These are phyloP conservation scores for Pseudogymnoascus sp. DNA, from an alignment of 2,329 filamentous ascomycete genomes.

Conservation along the genomic window DNA sequence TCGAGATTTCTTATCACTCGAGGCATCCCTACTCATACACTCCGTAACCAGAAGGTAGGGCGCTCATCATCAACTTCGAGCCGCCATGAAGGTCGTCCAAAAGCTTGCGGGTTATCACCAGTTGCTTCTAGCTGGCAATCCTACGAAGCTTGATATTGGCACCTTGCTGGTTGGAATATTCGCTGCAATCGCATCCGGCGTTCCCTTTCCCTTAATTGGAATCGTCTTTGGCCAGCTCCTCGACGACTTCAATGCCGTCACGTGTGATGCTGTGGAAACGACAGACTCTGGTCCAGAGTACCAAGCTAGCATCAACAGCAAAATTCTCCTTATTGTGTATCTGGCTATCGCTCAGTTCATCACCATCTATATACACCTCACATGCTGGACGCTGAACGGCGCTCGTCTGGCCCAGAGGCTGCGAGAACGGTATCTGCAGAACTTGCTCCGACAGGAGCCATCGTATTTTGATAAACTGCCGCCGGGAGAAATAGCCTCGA, in stretches of 20 bases:
- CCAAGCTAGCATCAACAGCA: slow-evolving; percentile 43
- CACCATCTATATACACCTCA: slow-evolving; percentile 56
- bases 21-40: neutral
- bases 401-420: slow-evolving; percentile 46
- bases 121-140: slow-evolving; percentile 32
- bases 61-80: slow-evolving; percentile 1
- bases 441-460: slow-evolving; percentile 44
- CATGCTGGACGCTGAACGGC: slow-evolving; percentile 51
- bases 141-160: slow-evolving; percentile 27
- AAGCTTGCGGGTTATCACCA: slow-evolving; percentile 31
- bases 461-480: slow-evolving; percentile 48
- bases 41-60: neutral
- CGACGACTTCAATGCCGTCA: slow-evolving; percentile 50
- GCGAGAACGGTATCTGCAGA: slow-evolving; percentile 44
- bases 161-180: slow-evolving; percentile 33
- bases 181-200: slow-evolving; percentile 46
- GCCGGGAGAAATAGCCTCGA: slow-evolving; percentile 45
- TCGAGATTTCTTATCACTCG: neutral
- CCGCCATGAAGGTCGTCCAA: slow-evolving; percentile 25
- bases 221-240: slow-evolving; percentile 57
- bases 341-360: slow-evolving; percentile 56
- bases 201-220: slow-evolving; percentile 54
- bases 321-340: slow-evolving; percentile 55
- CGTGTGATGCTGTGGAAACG: slow-evolving; percentile 36
- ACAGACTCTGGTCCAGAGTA: slow-evolving; percentile 20